Conservation (phyloP, 257 asterid genomes). For the Primulina huaijiensis region DNA sequence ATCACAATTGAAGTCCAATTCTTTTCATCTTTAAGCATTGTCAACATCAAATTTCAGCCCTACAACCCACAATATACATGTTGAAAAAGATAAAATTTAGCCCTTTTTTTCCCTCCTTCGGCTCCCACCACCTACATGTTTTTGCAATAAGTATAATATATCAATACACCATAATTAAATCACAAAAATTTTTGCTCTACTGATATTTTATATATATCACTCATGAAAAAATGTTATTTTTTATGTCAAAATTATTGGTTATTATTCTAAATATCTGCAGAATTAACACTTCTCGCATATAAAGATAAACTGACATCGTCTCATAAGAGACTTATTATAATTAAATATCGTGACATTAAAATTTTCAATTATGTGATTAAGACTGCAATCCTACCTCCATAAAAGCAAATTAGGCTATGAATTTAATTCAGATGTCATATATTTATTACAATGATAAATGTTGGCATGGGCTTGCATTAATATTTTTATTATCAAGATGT, state of each 20-base stretch:
- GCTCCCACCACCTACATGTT: background rate
- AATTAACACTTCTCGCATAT: no score
- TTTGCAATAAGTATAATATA: background rate
- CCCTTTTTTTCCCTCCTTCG: background rate
- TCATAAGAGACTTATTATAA: no score
- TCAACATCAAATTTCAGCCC: background rate
- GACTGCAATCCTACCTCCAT: background rate
- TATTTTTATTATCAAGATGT: no score
- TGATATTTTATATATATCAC: no score
- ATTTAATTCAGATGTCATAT: background rate
- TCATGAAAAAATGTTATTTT: no score
- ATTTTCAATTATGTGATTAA: background rate
- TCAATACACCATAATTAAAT: no score
- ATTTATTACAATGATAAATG: background rate
- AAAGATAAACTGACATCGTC: no score
- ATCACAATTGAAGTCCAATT: background rate
- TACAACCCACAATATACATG: background rate
- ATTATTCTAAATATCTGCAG: no score
- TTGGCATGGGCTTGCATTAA: no score
- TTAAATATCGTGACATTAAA: no score
- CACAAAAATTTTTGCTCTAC: no score
- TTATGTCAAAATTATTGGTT: no score
- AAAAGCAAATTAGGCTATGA: background rate
- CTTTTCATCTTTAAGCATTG: background rate
- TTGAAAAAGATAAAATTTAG: background rate